Conservation (phyloP, 164 flowering plant genomes). For the Macadamia tetraphylla region DNA sequence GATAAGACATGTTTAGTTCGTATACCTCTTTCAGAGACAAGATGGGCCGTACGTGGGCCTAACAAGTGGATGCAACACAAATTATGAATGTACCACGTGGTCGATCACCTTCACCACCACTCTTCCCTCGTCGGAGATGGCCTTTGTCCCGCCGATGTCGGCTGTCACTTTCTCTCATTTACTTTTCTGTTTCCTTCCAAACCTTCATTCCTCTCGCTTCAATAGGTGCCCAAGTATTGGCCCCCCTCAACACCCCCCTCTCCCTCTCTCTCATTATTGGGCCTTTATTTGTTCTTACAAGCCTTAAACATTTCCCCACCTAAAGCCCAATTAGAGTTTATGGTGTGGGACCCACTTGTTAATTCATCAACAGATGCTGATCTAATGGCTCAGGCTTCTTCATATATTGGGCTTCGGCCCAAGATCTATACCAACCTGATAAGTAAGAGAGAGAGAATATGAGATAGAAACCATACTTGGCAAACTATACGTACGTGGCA, state of each 20-base stretch:
- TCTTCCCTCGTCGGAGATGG: not conserved
- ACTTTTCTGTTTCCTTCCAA: not conserved
- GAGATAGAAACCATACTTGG: too few species aligned
- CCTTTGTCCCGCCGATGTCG: not conserved
- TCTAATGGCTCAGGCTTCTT: too few species aligned
- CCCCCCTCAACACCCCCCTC: too few species aligned
- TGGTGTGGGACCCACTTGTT: too few species aligned
- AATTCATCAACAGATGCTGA: too few species aligned
- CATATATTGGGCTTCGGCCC: too few species aligned
- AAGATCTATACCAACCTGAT: too few species aligned
- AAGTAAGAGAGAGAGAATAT: too few species aligned
- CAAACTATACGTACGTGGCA: too few species aligned
- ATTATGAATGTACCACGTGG: not conserved
- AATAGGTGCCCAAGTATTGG: not conserved
- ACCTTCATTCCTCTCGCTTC: not conserved
- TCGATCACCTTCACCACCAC: not conserved
- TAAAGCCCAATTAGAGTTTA: too few species aligned
- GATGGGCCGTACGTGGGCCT: not conserved
- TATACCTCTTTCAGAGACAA: not conserved
- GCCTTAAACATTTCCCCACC: too few species aligned
- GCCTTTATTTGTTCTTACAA: not conserved
- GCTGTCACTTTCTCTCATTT: not conserved
- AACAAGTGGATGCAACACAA: not conserved
- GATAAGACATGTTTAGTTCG: too few species aligned
- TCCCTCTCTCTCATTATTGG: not conserved